Conservation (phyloP, 768 basidiomycete genomes). For the Auricularia auricula-judae region DNA sequence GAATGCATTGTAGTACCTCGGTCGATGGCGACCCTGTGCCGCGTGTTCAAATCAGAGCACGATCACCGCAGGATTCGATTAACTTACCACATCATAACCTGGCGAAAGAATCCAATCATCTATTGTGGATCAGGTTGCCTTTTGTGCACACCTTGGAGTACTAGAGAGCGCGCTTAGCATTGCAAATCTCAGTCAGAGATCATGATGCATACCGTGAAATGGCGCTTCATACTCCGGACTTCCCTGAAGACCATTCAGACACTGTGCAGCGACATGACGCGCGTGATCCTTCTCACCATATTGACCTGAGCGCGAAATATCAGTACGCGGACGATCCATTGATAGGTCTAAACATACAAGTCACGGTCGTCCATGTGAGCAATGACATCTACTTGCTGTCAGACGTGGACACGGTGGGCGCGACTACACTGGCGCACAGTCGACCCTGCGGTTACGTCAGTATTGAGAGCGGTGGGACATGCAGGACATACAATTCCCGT, state of each 20-base stretch:
- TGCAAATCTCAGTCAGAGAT: background rate
- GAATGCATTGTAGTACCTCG: constrained; percentile 40
- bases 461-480: background rate
- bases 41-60: background rate
- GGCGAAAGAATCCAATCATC: too few relatives aligned
- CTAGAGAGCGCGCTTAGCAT: constrained; percentile 20
- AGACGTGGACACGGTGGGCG: background rate
- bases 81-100: constrained; percentile 68
- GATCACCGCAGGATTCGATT: background rate
- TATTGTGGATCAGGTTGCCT: too few relatives aligned
- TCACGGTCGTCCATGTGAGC: constrained; percentile 64
- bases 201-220: constrained; percentile 61
- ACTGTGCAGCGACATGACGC: constrained; percentile 1
- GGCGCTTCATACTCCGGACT: constrained; percentile 72
- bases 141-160: constrained; percentile 60
- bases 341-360: constrained; percentile 38
- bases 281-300: constrained; percentile 45
- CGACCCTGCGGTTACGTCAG: constrained; percentile 37
- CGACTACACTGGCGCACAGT: constrained; percentile 38
- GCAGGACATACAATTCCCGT: constrained; percentile 40
- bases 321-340: background rate
- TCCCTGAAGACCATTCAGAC: constrained; percentile 46
- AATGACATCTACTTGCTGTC: constrained; percentile 47
- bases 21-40: constrained; percentile 81
- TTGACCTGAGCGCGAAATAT: constrained; percentile 43